Percentiles rank a stretch among this genome's conserved stretches.
Conservation (phyloP, 257 asterid species). For the Mitragyna speciosa region DNA sequence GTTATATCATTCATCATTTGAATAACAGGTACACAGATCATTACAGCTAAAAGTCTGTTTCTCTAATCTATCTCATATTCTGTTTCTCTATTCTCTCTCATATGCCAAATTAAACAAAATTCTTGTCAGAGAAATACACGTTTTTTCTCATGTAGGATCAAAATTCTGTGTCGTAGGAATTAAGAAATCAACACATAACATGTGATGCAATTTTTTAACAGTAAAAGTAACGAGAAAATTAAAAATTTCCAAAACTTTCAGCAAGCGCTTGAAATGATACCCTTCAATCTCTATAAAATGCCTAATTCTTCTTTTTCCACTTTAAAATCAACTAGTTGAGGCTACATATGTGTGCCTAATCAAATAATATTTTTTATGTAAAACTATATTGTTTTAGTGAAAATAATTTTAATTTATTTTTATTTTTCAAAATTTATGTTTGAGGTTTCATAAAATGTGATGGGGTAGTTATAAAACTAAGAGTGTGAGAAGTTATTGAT, state of each 20-base stretch:
- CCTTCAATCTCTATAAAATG: background rate
- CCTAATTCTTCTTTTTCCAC: background rate
- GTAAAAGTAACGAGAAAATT: background rate
- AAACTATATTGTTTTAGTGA: too few relatives aligned
- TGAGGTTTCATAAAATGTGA: too few relatives aligned
- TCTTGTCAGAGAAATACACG: background rate
- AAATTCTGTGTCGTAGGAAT: too few relatives aligned
- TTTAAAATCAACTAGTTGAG: background rate
- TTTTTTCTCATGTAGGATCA: background rate
- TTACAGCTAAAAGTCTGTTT: background rate
- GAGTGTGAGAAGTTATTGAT: too few relatives aligned
- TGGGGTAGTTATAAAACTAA: too few relatives aligned
- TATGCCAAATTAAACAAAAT: background rate
- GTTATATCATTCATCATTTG: background rate
- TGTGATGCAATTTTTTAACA: background rate
- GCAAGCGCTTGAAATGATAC: background rate
- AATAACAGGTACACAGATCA: background rate
- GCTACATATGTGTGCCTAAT: too few relatives aligned
- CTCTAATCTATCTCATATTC: background rate
- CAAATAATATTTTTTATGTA: too few relatives aligned
- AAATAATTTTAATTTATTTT: too few relatives aligned
- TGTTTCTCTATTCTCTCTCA: background rate
- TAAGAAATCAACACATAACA: background rate
- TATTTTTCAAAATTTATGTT: too few relatives aligned
- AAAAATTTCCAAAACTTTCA: background rate